phyloP scores from a whole-genome alignment of 306 rosid species.

The Quillaja saponaria region DNA sequence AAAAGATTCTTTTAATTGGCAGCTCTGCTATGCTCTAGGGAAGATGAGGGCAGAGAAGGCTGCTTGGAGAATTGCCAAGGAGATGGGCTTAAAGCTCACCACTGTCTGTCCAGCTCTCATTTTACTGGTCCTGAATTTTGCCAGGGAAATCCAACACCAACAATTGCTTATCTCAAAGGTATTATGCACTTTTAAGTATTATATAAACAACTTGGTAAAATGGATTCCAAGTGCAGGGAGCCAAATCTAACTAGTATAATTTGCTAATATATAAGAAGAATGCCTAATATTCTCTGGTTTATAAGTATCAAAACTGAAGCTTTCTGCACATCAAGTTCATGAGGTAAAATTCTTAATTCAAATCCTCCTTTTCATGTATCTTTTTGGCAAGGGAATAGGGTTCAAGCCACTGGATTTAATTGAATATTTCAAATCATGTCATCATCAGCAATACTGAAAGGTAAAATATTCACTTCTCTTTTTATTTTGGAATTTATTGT shows the following conservation, averaged over 20 bases:
- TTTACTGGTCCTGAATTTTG: constrained; percentile 65
- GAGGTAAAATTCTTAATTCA: neutral
- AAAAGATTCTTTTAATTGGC: constrained; percentile 17
- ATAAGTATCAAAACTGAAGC: no score
- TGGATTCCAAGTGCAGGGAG: no score
- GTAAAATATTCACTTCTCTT: neutral
- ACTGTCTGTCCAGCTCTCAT: constrained; percentile 78
- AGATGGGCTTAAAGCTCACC: constrained; percentile 58
- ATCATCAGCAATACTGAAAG: constrained; percentile 12
- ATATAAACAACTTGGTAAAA: neutral
- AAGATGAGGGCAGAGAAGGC: constrained; percentile 77
- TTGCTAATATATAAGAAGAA: neutral
- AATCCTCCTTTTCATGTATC: neutral
- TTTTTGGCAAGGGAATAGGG: neutral
- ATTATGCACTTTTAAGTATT: constrained; percentile 6
- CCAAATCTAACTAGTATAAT: neutral
- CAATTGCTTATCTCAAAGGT: constrained; percentile 95
- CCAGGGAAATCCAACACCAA: constrained; percentile 61
- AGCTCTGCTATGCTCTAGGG: constrained; percentile 94
- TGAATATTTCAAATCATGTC: constrained; percentile 4
- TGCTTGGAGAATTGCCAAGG: constrained; percentile 79
- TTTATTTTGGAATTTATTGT: neutral
- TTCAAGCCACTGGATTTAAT: constrained; percentile 14
- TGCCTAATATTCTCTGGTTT: no score
- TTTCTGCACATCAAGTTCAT: no score